Evolutionary conservation across 331 rosid species (phyloP).

Genomic region (Quercus lobata): DNA sequence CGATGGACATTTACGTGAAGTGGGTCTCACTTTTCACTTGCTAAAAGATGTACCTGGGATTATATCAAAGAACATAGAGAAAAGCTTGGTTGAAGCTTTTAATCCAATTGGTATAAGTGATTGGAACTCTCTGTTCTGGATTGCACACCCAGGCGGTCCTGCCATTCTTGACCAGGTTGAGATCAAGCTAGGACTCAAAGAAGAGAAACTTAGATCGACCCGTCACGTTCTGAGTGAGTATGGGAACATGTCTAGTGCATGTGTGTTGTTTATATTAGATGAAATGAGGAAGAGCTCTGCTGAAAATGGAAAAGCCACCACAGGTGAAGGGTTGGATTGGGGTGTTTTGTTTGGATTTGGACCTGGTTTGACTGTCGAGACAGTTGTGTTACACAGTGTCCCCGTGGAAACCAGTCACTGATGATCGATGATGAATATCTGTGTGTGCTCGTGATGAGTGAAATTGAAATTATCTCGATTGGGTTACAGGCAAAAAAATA

Average conservation of each 20-base stretch:
- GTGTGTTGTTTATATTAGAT: slow-evolving; percentile 55
- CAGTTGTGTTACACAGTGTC: slow-evolving; percentile 30
- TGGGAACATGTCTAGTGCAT: slow-evolving; percentile 57
- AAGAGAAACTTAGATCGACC: slow-evolving; percentile 35
- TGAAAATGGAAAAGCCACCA: slow-evolving; percentile 35
- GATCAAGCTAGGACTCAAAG: slow-evolving; percentile 31
- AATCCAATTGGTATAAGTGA: slow-evolving; percentile 36
- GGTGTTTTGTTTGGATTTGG: slow-evolving; percentile 41
- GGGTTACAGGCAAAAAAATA: no score
- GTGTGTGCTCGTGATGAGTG: no score
- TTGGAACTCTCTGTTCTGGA: slow-evolving; percentile 58
- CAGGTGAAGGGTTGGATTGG: slow-evolving; percentile 54
- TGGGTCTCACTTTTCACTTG: slow-evolving; percentile 43
- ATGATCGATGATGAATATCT: background rate
- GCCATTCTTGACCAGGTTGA: slow-evolving; percentile 52
- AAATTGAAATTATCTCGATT: no score
- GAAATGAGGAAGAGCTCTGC: slow-evolving; percentile 37
- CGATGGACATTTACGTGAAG: slow-evolving; percentile 48
- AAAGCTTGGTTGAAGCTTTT: slow-evolving; percentile 41
- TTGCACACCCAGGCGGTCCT: slow-evolving; percentile 58
- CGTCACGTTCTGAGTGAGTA: slow-evolving; percentile 46
- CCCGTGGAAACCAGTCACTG: background rate
- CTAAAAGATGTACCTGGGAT: slow-evolving; percentile 48
- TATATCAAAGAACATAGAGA: slow-evolving; percentile 50
- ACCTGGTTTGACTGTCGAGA: slow-evolving; percentile 32